These are phyloP conservation scores for Calonectria crousiana DNA, from an alignment of 2,329 filamentous ascomycete genomes.

Conservation along the genomic window DNA sequence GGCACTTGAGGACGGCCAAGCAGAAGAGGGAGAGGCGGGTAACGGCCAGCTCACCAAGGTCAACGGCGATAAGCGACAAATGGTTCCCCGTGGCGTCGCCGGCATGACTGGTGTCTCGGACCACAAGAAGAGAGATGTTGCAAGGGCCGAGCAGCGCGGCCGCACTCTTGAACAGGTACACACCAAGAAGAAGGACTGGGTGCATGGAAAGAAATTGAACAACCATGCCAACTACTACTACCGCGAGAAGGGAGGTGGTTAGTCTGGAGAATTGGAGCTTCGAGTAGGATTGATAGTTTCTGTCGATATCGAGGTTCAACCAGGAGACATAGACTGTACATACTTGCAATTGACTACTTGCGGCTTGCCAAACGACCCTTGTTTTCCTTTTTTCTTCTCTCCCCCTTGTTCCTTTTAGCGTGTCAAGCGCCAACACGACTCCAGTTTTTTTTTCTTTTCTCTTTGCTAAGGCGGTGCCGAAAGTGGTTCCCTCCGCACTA, in stretches of 20 bases:
- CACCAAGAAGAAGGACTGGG: slow-evolving; percentile 74
- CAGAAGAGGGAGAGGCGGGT: slow-evolving; percentile 47
- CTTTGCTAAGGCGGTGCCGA: neutral
- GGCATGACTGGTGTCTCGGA: slow-evolving; percentile 84
- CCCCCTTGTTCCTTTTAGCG: neutral
- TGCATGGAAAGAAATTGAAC: slow-evolving; percentile 80
- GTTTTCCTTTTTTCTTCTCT: neutral
- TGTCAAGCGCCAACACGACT: neutral
- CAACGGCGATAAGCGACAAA: slow-evolving; percentile 62
- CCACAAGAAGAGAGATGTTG: slow-evolving; percentile 78
- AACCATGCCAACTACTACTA: slow-evolving; percentile 75
- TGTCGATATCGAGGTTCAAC: neutral
- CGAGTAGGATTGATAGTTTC: neutral
- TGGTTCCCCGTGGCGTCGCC: slow-evolving; percentile 76
- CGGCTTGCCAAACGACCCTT: neutral
- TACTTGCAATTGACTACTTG: slow-evolving; percentile 11
- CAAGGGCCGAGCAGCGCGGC: slow-evolving; percentile 76
- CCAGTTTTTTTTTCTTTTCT: neutral
- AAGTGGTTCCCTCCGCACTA: neutral
- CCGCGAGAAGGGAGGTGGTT: slow-evolving; percentile 60
- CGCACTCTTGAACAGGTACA: slow-evolving; percentile 73
- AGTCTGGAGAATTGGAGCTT: slow-evolving; percentile 32
- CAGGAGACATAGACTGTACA: neutral
- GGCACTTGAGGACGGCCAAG: slow-evolving; percentile 63
- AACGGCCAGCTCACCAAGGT: slow-evolving; percentile 50